phyloP scores from a whole-genome alignment of 805 yeast genomes.

The Candida boidinii region DNA sequence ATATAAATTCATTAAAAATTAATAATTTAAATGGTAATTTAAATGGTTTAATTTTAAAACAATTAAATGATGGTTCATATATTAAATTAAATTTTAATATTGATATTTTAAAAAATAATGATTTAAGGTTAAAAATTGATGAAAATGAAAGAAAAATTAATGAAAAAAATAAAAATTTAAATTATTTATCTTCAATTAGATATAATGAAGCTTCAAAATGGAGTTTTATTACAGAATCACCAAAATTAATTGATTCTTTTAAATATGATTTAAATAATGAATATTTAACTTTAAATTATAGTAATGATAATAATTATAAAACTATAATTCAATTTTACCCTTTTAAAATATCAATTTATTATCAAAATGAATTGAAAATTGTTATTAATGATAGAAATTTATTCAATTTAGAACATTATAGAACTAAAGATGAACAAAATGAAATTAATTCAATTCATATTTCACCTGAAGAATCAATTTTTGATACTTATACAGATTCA shows the following conservation, averaged over 20 bases:
- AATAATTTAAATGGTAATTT: constrained; percentile 25
- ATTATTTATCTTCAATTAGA: constrained; percentile 28
- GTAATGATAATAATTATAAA: constrained; percentile 28
- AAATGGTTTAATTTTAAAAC: constrained; percentile 40
- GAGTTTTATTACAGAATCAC: constrained; percentile 35
- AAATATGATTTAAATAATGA: constrained; percentile 14
- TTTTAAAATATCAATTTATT: constrained; percentile 39
- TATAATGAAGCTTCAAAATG: constrained; percentile 53
- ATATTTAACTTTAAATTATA: constrained; percentile 24
- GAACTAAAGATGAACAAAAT: constrained; percentile 37
- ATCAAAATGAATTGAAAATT: constrained; percentile 38
- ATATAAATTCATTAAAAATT: constrained; percentile 23
- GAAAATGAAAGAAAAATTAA: constrained; percentile 36
- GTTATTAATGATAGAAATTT: constrained; percentile 61
- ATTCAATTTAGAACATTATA: constrained; percentile 76
- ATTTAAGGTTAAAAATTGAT: constrained; percentile 55
- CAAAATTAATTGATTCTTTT: constrained; percentile 13
- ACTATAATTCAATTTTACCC: constrained; percentile 38
- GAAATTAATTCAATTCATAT: constrained; percentile 29
- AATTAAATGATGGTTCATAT: constrained; percentile 27
- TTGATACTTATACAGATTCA: constrained; percentile 60
- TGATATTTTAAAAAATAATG: constrained; percentile 45
- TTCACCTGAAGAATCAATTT: constrained; percentile 52
- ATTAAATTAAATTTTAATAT: constrained; percentile 49
- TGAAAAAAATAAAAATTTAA: constrained; percentile 4